A percentile compares a stretch with the other conserved stretches of the same genome.
Conservation (phyloP, 805 yeast genomes). For the Cyberlindnera nakhonratchasimensis region DNA sequence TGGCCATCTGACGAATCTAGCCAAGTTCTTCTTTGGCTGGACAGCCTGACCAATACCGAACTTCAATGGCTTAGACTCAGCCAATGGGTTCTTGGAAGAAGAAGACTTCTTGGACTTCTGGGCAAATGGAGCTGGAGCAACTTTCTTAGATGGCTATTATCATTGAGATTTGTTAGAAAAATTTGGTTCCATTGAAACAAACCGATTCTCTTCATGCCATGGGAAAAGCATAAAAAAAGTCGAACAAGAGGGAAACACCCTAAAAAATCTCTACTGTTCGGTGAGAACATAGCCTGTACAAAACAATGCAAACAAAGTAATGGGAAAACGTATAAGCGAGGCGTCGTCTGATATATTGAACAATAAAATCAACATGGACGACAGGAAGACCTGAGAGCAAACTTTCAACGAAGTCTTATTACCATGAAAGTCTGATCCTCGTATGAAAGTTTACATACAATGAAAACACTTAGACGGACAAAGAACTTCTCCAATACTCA, state of each 20-base stretch:
- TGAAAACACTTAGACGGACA: not conserved
- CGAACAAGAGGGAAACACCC: conserved; percentile 4
- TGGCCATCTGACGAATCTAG: conserved; percentile 99
- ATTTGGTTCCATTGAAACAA: conserved; percentile 2
- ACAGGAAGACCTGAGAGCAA: not conserved
- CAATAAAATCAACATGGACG: not conserved
- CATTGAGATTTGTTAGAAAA: conserved; percentile 2
- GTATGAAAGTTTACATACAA: not conserved
- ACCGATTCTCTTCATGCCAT: not conserved
- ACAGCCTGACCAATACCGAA: conserved; percentile 95
- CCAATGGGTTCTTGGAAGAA: conserved; percentile 78
- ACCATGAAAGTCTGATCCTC: not conserved
- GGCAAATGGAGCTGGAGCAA: conserved; percentile 98
- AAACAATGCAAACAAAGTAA: conserved; percentile 10
- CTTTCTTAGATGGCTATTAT: conserved; percentile 49
- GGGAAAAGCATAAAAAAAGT: not conserved
- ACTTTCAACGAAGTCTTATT: not conserved
- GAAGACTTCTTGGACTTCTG: conserved; percentile 55
- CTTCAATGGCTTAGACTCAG: conserved; percentile 86
- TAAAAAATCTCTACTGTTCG: conserved; percentile 8
- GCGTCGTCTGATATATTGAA: not conserved
- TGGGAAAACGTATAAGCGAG: not conserved
- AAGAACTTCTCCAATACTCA: not conserved
- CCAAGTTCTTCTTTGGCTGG: conserved; percentile 93
- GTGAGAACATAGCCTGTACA: conserved; percentile 20